Conservation (phyloP, 805 yeast species). For the Zygosaccharomyces rouxii region DNA sequence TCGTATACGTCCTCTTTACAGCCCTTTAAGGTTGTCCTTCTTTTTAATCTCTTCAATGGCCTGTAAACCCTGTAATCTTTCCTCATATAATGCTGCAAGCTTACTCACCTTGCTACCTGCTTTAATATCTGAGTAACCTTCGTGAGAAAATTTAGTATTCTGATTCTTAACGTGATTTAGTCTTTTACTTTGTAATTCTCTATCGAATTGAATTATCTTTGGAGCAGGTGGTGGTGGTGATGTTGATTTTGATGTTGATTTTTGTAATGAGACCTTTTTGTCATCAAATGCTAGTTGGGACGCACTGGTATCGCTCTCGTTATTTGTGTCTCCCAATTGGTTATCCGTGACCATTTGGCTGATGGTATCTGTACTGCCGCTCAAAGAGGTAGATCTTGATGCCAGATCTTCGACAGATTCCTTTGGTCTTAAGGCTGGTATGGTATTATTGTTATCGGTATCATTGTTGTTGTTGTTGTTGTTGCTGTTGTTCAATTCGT, state of each 20-base stretch:
- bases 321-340: constrained; percentile 3
- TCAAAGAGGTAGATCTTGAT: constrained; percentile 15
- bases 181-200: constrained; percentile 24
- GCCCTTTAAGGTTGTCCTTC: background rate
- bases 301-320: constrained; percentile 1
- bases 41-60: constrained; percentile 34
- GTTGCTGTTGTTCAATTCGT: constrained; percentile 3
- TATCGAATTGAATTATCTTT: constrained; percentile 31
- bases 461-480: background rate
- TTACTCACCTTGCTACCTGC: constrained; percentile 58
- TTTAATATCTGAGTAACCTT: constrained; percentile 40
- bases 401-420: constrained; percentile 13
- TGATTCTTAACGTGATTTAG: constrained; percentile 12
- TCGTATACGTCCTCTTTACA: background rate
- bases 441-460: background rate
- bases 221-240: constrained; percentile 3
- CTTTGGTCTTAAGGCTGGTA: constrained; percentile 12
- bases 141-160: constrained; percentile 30
- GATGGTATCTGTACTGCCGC: constrained; percentile 14
- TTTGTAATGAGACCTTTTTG: constrained; percentile 13
- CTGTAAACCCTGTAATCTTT: constrained; percentile 42
- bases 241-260: constrained; percentile 3
- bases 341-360: constrained; percentile 22
- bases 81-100: constrained; percentile 61
- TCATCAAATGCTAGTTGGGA: constrained; percentile 5